Conservation (phyloP, 371 early-diverging fungal genomes). For the Lichtheimia corymbifera region DNA sequence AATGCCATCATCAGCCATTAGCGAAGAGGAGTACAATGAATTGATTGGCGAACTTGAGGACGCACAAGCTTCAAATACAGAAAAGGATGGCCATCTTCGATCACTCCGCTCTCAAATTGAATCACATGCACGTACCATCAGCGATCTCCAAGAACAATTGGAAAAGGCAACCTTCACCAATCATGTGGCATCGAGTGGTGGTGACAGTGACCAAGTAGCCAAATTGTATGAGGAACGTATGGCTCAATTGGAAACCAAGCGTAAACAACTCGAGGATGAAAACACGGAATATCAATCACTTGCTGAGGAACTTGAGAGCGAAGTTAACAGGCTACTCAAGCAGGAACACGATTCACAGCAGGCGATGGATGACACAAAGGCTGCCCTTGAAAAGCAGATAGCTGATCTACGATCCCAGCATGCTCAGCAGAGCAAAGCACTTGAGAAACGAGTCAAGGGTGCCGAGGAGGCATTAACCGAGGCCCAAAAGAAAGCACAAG, state of each 20-base stretch:
- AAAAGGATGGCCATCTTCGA: constrained; percentile 18
- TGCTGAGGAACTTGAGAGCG: constrained; percentile 33
- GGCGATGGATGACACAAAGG: background rate
- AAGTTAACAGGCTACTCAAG: constrained; percentile 27
- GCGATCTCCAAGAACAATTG: constrained; percentile 15
- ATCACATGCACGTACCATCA: constrained; percentile 17
- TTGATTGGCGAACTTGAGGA: constrained; percentile 1
- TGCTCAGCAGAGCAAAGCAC: background rate
- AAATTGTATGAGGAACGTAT: constrained; percentile 17
- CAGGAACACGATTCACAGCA: constrained; percentile 20
- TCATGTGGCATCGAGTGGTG: background rate
- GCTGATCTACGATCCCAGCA: background rate
- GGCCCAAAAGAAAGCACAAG: background rate
- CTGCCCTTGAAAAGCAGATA: background rate
- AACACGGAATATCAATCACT: constrained; percentile 32
- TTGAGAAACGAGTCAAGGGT: background rate
- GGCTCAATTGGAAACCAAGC: constrained; percentile 15
- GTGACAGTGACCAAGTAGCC: background rate
- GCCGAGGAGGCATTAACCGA: background rate
- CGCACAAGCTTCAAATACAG: constrained; percentile 8
- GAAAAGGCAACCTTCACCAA: constrained; percentile 12
- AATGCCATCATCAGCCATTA: constrained; percentile 1
- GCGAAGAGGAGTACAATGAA: constrained; percentile 1
- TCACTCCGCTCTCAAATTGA: constrained; percentile 21
- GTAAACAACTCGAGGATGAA: constrained; percentile 29